phyloP scores from a whole-genome alignment of 805 yeast genomes.

The Kuraishia borneana region DNA sequence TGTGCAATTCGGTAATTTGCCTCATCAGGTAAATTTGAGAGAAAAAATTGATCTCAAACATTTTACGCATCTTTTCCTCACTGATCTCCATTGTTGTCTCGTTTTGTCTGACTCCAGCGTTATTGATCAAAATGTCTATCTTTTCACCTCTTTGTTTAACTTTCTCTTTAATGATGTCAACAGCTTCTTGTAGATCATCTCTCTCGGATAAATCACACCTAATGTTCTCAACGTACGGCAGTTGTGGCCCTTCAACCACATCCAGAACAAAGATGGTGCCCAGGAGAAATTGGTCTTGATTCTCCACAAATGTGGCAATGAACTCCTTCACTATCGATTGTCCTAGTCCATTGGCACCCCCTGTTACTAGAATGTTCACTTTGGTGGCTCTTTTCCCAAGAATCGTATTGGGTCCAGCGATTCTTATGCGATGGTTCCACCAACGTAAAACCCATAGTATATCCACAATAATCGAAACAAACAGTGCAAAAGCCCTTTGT shows the following conservation, averaged over 20 bases:
- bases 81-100: slow-evolving; percentile 17
- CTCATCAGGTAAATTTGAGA: slow-evolving; percentile 32
- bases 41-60: slow-evolving; percentile 29
- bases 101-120: slow-evolving; percentile 36
- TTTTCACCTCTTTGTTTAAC: slow-evolving; percentile 7
- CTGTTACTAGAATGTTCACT: slow-evolving; percentile 29
- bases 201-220: slow-evolving; percentile 13
- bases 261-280: not conserved
- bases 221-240: slow-evolving; percentile 10
- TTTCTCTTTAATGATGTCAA: slow-evolving; percentile 10
- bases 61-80: slow-evolving; percentile 13
- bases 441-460: slow-evolving; percentile 6
- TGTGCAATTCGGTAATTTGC: slow-evolving; percentile 13
- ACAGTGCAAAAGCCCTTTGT: not conserved
- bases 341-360: slow-evolving; percentile 44
- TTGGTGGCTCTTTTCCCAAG: not conserved
- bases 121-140: slow-evolving; percentile 28
- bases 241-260: not conserved
- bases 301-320: slow-evolving; percentile 1
- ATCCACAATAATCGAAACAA: not conserved
- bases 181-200: slow-evolving; percentile 11
- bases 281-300: not conserved
- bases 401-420: not conserved
- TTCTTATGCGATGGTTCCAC: not conserved
- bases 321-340: slow-evolving; percentile 21